A percentile compares a stretch with the other conserved stretches of the same genome.
Evolutionary conservation across 345 rosid species (phyloP).

Genomic region (Mallotus nudiflorus): DNA sequence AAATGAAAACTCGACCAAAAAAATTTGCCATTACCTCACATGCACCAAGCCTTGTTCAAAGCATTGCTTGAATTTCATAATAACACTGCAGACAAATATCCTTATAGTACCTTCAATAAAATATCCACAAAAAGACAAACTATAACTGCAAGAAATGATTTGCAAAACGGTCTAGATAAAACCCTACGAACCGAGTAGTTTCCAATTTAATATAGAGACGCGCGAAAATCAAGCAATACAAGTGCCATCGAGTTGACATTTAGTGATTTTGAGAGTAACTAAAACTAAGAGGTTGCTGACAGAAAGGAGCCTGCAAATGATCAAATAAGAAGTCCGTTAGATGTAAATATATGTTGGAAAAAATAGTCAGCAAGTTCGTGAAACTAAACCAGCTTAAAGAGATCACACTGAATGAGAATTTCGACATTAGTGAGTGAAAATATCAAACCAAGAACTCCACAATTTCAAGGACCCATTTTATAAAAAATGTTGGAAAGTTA

Average conservation of each 20-base stretch:
- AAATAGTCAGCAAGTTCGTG: neutral
- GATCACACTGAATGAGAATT: too few species aligned
- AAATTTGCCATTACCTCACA: too few species aligned
- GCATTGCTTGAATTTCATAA: too few species aligned
- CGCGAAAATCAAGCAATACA: too few species aligned
- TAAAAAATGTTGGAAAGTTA: neutral
- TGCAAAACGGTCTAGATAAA: conserved; percentile 11
- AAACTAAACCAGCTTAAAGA: too few species aligned
- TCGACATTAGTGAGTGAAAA: too few species aligned
- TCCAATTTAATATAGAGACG: conserved; percentile 23
- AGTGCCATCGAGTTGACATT: neutral
- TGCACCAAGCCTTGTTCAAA: too few species aligned
- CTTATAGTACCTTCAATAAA: too few species aligned
- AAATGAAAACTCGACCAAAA: too few species aligned
- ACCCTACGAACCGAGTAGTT: conserved; percentile 11
- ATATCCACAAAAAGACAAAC: conserved; percentile 8
- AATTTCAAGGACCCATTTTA: neutral
- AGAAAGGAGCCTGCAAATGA: conserved; percentile 53
- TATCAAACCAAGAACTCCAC: neutral
- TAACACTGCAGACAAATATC: too few species aligned
- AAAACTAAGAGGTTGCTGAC: too few species aligned
- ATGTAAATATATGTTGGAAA: neutral
- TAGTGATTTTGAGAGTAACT: conserved; percentile 51
- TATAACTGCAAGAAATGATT: conserved; percentile 16
- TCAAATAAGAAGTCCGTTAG: neutral